Evolutionary conservation across 257 asterid species (phyloP), one percentile per base, ranked within the genome.

Genomic region (Fraxinus quadrangulata): DNA sequence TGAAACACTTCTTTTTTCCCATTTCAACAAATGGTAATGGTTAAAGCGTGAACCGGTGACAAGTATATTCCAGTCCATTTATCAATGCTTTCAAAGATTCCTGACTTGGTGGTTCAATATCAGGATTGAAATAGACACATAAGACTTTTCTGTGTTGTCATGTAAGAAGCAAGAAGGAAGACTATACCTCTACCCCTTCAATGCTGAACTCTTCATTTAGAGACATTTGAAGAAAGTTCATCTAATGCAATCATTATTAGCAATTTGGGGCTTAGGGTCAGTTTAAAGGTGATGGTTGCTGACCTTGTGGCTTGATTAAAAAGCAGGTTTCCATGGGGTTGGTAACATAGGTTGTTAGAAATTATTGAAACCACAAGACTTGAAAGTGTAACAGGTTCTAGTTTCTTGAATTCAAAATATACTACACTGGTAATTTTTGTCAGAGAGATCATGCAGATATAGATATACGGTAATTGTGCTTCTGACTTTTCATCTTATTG

Each of bases 41-140:
- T 51, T 49, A 14, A 92, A 28, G 96, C 97, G 68, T 92, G 98
- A 71, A 94, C 65, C 12, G 96, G 85, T 67, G 98, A 85, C 85
- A 92, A 81, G 79, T 92, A 90, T 85, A 92, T 85, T 82, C 98
- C 98, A 30, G 90, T 87, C 80, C 97, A 77, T 92, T 90, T 51
- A 92, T 87, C 87, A 94, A 84, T 71, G 97, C 89, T 84, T 91
- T 94, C 71, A 94, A 88, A 31, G 94, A 79, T 49, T 94, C 98
- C 82, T 88, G 93, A 76, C 82, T 85, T 49, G 97, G 97, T 73
- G 40, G 93, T 84, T 81, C 79, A 47, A 87, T 88, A 51, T 97
- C 98, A 59, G 93, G 87, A 79, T 92, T 51, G 63, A 51, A 51
- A 51, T 9, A n/a, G 63, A 51, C 63, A 51, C 23, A 17, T 7